Base-by-base conservation (phyloP, 192 early-diverging fungal genomes). In the Coemansia sp. region DNA sequence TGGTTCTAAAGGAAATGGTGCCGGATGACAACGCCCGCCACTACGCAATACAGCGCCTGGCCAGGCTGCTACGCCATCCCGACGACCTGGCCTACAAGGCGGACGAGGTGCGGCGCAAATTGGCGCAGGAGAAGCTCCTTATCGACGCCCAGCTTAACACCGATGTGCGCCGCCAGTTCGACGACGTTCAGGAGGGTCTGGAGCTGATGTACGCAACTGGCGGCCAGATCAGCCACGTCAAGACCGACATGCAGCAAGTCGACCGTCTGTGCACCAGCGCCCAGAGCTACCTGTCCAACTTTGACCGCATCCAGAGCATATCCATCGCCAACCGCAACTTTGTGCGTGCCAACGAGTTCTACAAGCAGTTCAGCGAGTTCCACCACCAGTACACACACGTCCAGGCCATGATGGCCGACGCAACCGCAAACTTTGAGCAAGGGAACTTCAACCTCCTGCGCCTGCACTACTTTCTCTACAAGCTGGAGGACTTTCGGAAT, bases 141-240 rank as follows among this genome's bases (percentile, higher is more conserved):
- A 91, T 98, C 24, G 96, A 98, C 77, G 94, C 96, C 15, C 96
- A 99, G 76, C 86, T 99, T 44, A 97, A 96, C 72, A 92, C 95
- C 9, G 93, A 93, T 16, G 93, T 95, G 55, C 94, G 98, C 75
- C 78, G 88, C 48, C 94, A 96, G 77, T 87, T 98, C 53, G 95
- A 97, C 78, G 92, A 92, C 64, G 90, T 92, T 7, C 90, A 94
- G 67, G 88, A 93, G 60, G 95, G 94, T 33, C 77, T 98, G 26
- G 93, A 97, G 72, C 91, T 86, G 64, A 83, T 91, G 61, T 76
- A 81, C 26, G 67, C 85, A 8, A 89, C 92, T 8, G 87, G 83
- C 36, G 76, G 88, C 52, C 86, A 92, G 63, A 90, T 88, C 21
- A 68, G 83, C 6, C 75, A 75, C 8, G 86, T 95, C 12, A 86